Evolutionary conservation across 805 yeast species (phyloP), one percentile per base, ranked within the genome.

Genomic region (Candida suzukii): DNA sequence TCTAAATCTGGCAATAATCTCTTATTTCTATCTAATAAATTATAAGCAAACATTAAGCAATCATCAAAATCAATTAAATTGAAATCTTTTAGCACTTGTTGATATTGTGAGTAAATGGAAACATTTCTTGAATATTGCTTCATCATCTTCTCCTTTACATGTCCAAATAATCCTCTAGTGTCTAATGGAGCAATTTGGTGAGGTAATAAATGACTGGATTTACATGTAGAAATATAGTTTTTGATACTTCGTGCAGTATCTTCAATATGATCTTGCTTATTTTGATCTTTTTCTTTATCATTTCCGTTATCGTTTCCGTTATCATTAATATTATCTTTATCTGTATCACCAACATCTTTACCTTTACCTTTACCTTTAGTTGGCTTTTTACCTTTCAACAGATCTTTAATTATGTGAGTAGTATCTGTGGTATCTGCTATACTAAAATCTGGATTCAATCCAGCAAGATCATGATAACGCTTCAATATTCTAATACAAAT

Each of bases 61-160:
- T 88, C 96, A 56, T 91, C 97, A 59, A 88, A 91, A 60, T 90
- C 97, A 13, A 85, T 54, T 17, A 76, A 56, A 35, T 68, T 64
- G 35, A 71, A 57, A 5, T 49, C 54, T 11, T 39, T 43, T 37
- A 88, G 61, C 32, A 62, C 63, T 0, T 54, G 53, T 49, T 84
- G 84, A 56, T 84, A 86, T 19, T 53, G 58, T 2, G 52, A 46
- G 51, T 80, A 87, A 12, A 82, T 50, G 18, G 14, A 28, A 11
- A 24, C 10, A 24, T 11, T 24, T 24, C 26, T 24, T 24, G 7
- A 11, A 24, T 8, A 24, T 11, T 24, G 7, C 11, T 24, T 11
- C 11, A 8, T 24, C 11, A 4, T 13, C 29, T 11, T 26, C n/a
- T 26, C 14, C 14, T 13, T 7, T n/a, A n/a, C n/a, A n/a, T n/a